Conservation (phyloP, 345 rosid genomes). For the Brassica incana region DNA sequence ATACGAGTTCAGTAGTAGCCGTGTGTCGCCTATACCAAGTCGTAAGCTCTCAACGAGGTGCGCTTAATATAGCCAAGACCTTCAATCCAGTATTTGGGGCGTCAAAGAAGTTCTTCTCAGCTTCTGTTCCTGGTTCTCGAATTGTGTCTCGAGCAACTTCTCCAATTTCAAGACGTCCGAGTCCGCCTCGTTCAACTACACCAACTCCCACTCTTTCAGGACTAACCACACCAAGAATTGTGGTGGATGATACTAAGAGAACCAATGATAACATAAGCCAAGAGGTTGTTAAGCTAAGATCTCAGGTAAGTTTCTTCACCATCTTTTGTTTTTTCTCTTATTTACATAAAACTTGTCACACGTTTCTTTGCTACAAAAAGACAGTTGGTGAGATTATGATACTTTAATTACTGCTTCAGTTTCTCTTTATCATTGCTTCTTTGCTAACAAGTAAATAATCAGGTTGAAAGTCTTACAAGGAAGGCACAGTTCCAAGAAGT, state of each 20-base stretch:
- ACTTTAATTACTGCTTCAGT: constrained; percentile 8
- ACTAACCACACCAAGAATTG: constrained; percentile 76
- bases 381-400: neutral
- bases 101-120: constrained; percentile 95
- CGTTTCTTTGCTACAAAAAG: neutral
- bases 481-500: constrained; percentile 84
- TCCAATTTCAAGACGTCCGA: constrained; percentile 89
- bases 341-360: neutral
- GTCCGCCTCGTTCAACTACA: constrained; percentile 98
- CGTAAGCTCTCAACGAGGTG: constrained; percentile 85
- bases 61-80: constrained; percentile 70
- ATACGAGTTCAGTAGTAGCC: constrained; percentile 89
- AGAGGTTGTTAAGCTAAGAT: constrained; percentile 84
- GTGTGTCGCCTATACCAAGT: constrained; percentile 93
- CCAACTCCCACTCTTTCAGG: constrained; percentile 97
- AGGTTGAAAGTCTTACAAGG: constrained; percentile 90
- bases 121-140: constrained; percentile 99
- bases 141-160: constrained; percentile 98
- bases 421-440: constrained; percentile 18
- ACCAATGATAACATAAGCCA: constrained; percentile 76
- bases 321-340: neutral
- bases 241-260: constrained; percentile 73
- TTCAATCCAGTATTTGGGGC: constrained; percentile 90
- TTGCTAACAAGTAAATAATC: constrained; percentile 33
- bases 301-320: constrained; percentile 57